These are phyloP conservation scores for Tetracladium setigerum DNA, from an alignment of 495 filamentous ascomycete genomes.

Conservation along the genomic window DNA sequence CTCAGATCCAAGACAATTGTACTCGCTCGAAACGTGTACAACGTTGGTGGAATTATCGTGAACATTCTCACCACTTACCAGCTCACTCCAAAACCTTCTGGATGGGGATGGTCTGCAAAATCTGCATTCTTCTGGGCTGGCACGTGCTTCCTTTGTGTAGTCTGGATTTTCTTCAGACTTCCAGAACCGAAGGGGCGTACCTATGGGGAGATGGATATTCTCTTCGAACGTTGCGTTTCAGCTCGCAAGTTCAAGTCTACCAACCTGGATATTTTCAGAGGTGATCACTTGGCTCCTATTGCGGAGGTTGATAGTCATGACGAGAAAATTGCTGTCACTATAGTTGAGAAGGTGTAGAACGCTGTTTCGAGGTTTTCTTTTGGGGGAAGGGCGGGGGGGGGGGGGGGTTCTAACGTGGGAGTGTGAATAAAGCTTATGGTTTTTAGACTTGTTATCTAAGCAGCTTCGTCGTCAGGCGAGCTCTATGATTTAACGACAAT, in stretches of 20 bases:
- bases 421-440: too few relatives aligned
- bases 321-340: constrained; percentile 4
- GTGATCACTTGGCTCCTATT: constrained; percentile 3
- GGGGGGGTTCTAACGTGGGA: too few relatives aligned
- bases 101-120: constrained; percentile 46
- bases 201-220: constrained; percentile 63
- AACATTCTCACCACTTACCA: constrained; percentile 42
- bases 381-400: too few relatives aligned
- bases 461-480: too few relatives aligned
- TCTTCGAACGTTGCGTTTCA: constrained; percentile 55
- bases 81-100: constrained; percentile 33
- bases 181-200: constrained; percentile 63
- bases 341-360: constrained; percentile 15
- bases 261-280: constrained; percentile 4
- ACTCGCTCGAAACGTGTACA: constrained; percentile 49
- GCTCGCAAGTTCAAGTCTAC: constrained; percentile 42
- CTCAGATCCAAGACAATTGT: constrained; percentile 47
- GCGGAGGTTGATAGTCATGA: background rate
- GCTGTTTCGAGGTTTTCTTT: too few relatives aligned
- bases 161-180: constrained; percentile 49
- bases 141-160: constrained; percentile 32
- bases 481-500: too few relatives aligned
- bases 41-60: constrained; percentile 37
- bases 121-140: constrained; percentile 51
- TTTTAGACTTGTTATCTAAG: too few relatives aligned